Percentiles rank a stretch among this genome's conserved stretches.
These are phyloP conservation scores for Talaromyces atroroseus DNA, from an alignment of 2,329 filamentous ascomycete species.

Conservation along the genomic window DNA sequence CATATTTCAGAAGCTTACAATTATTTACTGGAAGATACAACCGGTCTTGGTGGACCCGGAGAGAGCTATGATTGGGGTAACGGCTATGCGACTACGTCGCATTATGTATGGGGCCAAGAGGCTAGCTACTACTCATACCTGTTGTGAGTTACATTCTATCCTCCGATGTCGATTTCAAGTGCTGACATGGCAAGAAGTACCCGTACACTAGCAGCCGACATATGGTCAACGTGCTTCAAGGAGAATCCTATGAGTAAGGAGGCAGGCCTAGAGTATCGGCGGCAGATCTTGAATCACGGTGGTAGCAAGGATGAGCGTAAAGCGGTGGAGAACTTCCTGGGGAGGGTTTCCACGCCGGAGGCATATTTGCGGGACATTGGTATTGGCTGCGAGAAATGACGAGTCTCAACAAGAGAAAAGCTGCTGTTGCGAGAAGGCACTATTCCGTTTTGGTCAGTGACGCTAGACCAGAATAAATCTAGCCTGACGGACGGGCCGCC, in stretches of 20 bases:
- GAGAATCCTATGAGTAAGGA: background rate
- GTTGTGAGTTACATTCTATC: conserved; percentile 2
- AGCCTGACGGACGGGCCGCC: too few relatives aligned
- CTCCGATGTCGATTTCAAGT: too few relatives aligned
- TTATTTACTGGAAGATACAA: conserved; percentile 2
- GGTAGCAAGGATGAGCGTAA: background rate
- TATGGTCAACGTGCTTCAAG: background rate
- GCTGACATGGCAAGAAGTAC: background rate
- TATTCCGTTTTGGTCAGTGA: too few relatives aligned
- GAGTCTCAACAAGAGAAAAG: too few relatives aligned
- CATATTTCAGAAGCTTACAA: background rate
- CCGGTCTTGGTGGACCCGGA: conserved; percentile 6
- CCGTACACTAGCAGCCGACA: background rate
- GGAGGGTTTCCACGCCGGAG: background rate
- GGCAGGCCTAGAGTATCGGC: background rate
- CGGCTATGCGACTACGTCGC: conserved; percentile 14
- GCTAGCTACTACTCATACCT: conserved; percentile 18
- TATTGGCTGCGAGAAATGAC: too few relatives aligned
- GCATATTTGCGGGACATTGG: background rate
- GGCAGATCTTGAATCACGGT: background rate
- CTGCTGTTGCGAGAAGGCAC: too few relatives aligned
- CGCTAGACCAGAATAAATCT: too few relatives aligned
- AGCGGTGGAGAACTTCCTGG: background rate
- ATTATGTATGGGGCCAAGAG: conserved; percentile 18
- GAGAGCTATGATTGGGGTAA: conserved; percentile 13